These are phyloP conservation scores for Penicillium polonicum DNA, from an alignment of 2,329 filamentous ascomycete species.

Conservation along the genomic window DNA sequence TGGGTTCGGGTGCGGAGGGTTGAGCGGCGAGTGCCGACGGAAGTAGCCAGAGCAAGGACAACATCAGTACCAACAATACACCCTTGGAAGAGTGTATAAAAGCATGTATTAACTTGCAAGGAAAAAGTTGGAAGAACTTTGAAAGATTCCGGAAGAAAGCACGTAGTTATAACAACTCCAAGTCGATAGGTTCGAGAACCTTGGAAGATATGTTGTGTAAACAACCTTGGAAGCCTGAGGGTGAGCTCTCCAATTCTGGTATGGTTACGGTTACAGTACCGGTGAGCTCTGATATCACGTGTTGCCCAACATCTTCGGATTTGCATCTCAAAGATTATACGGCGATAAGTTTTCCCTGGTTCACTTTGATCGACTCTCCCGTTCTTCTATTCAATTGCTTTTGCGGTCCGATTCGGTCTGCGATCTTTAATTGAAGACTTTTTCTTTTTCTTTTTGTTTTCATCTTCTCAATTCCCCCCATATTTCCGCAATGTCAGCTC, in stretches of 20 bases:
- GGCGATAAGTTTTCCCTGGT: constrained; percentile 7
- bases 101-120: background rate
- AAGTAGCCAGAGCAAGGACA: constrained; percentile 23
- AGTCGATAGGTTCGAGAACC: background rate
- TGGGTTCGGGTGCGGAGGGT: constrained; percentile 74
- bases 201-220: background rate
- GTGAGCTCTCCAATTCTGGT: constrained; percentile 2
- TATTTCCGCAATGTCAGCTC: constrained; percentile 54
- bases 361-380: background rate
- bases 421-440: constrained; percentile 18
- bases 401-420: constrained; percentile 22
- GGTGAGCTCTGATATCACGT: constrained; percentile 38
- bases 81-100: background rate
- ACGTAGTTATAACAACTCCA: background rate
- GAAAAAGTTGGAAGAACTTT: background rate
- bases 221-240: background rate
- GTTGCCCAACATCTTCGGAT: constrained; percentile 39
- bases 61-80: constrained; percentile 2
- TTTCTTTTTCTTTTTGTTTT: constrained; percentile 7
- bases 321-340: constrained; percentile 29
- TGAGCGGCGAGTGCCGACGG: constrained; percentile 58
- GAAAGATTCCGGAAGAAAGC: background rate
- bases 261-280: constrained; percentile 30
- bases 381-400: constrained; percentile 10
- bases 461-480: constrained; percentile 54